Evolutionary conservation across 2,329 filamentous ascomycete species (phyloP), one percentile per base, ranked within the genome.

Genomic region (Colletotrichum musae): DNA sequence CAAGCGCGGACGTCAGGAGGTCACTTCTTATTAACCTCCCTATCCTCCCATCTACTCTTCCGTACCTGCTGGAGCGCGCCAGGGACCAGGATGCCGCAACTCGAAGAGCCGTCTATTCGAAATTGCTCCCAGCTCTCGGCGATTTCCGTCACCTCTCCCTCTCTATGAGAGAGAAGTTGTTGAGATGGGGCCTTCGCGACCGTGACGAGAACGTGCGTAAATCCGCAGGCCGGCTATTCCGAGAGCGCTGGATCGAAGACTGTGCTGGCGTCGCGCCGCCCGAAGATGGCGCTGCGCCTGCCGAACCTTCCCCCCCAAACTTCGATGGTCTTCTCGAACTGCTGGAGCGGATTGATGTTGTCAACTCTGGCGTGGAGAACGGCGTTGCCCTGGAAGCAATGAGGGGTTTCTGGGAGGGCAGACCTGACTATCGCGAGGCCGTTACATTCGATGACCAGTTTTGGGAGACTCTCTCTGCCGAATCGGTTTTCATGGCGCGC

Each of bases 231-330:
- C 92, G 93, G 53, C 85, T 98, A 6, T 99, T 99, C 82, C 91
- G 93, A 70, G 95, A 98, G 77, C 90, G 94, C n/a, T 99, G 96
- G 96, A 95, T 99, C 70, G 95, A 98, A 77, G 94, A 98, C 76
- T 98, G 95, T 75, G 94, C 93, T 6, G 92, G 92, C 2, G 85
- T 88, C 1, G 84, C 86, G 7, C 87, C 91, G 45, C 88, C 89
- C 57, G 85, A 86, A 18, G 88, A 89, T 47, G 83, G 87, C 10
- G 87, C 87, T 36, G 86, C 87, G 56, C 85, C 87, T 5, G 81
- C 82, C 16, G 86, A 89, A 68, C 82, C 88, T 6, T 86, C 88
- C 1, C 86, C 87, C 1, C 92, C 93, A 0, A 95, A 87, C 69
- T 88, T 96, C 10, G 92, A 95, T n/a, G 94, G 93, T 0, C 85